Evolutionary conservation across 148 eudicot species (phyloP), one percentile per base, ranked within the genome.

Genomic region (Rhododendron ferrugineum): DNA sequence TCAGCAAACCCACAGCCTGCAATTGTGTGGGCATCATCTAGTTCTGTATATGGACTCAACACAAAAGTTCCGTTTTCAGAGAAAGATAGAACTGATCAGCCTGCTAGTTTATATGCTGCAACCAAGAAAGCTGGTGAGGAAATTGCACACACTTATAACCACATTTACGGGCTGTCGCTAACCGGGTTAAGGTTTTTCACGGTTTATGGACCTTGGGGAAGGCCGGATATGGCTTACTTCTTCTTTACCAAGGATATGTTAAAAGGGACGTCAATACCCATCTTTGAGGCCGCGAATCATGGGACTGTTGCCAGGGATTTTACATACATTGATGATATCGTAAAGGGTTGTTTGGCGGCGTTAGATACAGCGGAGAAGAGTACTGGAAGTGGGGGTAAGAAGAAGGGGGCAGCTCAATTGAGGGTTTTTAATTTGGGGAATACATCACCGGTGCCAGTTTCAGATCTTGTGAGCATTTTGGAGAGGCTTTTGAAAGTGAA

Each of bases 171-270:
- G 0, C 89, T 94, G 23, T 93, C 95, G 6, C 79, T 94, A 0
- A 93, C 95, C 26, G 97, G 94, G n/a, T 90, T 94, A 86, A 88
- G 97, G 83, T 94, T 94, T 84, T 94, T 94, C 60, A 94, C 97
- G 42, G 97, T 94, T 60, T 94, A 94, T 87, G 97, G 97, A 2
- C 97, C 95, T 82, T 94, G 97, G 97, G 97, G 97, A 20, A 92
- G 97, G 70, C 97, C 95, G 11, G 97, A 94, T 80, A 94, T 94
- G 97, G 97, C 97, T 0, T 94, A 94, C 77, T 94, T 93, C 89
- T 94, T 94, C 85, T 94, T 94, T 76, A 94, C 94, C 30, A 93
- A 78, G 89, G 97, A 94, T 86, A 93, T 94, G 11, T 88, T 94
- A 92, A 93, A 92, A 82, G 93, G 95, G 79, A 92, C 91, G 83